Evolutionary conservation across 2,329 filamentous ascomycete species (phyloP).

Genomic region (Metarhizium album): DNA sequence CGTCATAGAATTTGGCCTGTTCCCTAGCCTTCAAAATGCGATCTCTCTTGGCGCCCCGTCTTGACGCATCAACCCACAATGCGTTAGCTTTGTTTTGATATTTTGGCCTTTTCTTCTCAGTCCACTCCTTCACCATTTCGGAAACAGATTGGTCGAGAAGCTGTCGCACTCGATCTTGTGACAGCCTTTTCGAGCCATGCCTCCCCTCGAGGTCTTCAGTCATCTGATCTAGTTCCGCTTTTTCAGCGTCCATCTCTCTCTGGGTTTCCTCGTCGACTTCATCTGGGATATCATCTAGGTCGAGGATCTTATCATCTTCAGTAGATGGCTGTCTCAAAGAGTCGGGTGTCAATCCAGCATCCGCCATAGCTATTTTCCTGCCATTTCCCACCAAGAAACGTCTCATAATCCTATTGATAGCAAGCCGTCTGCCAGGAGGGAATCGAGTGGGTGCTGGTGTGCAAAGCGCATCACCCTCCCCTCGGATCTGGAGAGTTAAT

Average conservation of each 20-base stretch:
- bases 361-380: conserved; percentile 2
- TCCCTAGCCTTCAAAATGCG: conserved; percentile 34
- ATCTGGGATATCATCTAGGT: conserved; percentile 22
- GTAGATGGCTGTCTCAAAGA: conserved; percentile 8
- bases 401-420: conserved; percentile 30
- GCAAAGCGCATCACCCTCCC: conserved; percentile 16
- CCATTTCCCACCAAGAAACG: conserved; percentile 25
- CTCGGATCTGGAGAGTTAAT: conserved; percentile 15
- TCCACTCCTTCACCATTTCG: conserved; percentile 44
- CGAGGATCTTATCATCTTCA: conserved; percentile 31
- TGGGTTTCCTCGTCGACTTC: conserved; percentile 43
- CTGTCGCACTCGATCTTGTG: conserved; percentile 33
- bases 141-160: conserved; percentile 45
- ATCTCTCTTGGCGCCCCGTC: conserved; percentile 20
- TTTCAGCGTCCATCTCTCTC: conserved; percentile 45
- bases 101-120: conserved; percentile 43
- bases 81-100: conserved; percentile 44
- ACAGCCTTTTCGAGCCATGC: conserved; percentile 21
- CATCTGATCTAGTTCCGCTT: conserved; percentile 7
- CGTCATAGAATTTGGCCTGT: conserved; percentile 30
- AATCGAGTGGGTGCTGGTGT: conserved; percentile 16
- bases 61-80: conserved; percentile 50
- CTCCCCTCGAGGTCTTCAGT: background rate
- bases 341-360: background rate
- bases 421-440: conserved; percentile 32